Evolutionary conservation across 176 grass and related monocot species (phyloP), one percentile per base, ranked within the genome.

Genomic region (Areca catechu): DNA sequence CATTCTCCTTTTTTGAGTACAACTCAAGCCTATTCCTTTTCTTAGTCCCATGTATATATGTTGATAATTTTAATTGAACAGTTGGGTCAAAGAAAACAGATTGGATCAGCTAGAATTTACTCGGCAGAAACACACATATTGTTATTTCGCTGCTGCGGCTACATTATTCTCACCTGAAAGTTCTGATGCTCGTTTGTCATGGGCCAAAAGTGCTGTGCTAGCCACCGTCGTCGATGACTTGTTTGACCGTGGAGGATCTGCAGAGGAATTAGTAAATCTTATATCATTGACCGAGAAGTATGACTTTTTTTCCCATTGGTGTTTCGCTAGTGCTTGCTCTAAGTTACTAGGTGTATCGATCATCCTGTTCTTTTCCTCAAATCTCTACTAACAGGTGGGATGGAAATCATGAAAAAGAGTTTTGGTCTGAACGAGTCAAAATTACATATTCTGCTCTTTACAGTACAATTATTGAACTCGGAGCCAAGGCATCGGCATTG

Each of bases 231-330:
- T 83, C 10, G 85, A 95, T 12, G 90, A 95, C 60, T 95, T 95
- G 62, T 95, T 95, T 27, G 90, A 95, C 25, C 22, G 81, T 51
- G 79, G 67, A 48, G 85, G 90, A 70, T 95, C 90, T 23, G 63
- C 27, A 55, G 82, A 89, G 65, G 90, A 95, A 63, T 24, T 83
- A 16, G 55, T 76, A 71, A 78, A 72, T 56, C 79, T 95, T 5
- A 43, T 89, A 16, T 3, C 37, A 10, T 76, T 95, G 71, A 71
- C 81, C 19, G 76, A 89, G 63, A 83, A 57, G 85, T 95, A 86
- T 12, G 57, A 12, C 49, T 59, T 9, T 61, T 27, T 61, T 51
- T 28, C 19, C 10, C 7, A 43, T 10, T 43, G 34, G 34, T 43
- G 34, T 43, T 43, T 9, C 34, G n/a, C 7, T 43, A 43, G 34